Evolutionary conservation across 495 filamentous ascomycete genomes (phyloP).

Genomic region (Neurospora sp.): DNA sequence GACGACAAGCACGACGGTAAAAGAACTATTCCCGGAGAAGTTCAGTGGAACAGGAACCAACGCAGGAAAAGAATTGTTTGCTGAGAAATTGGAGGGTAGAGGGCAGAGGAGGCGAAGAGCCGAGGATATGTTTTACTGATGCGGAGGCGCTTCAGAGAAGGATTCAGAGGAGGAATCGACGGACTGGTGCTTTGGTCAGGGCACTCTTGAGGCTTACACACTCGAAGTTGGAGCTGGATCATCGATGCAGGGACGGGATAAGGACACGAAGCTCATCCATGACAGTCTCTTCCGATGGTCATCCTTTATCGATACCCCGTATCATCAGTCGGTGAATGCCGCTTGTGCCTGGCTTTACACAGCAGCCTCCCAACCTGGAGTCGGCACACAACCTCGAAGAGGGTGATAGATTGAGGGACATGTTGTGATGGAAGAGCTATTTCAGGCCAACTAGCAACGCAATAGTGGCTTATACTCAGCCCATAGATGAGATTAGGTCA

Average conservation of each 20-base stretch:
- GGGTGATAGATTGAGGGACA: neutral
- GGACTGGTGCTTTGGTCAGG: neutral
- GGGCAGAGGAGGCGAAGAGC: constrained; percentile 38
- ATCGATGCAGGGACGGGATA: neutral
- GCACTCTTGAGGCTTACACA: neutral
- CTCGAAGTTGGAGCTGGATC: neutral
- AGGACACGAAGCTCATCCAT: neutral
- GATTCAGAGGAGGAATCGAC: neutral
- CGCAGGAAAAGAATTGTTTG: constrained; percentile 63
- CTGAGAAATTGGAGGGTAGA: constrained; percentile 37
- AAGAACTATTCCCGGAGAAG: constrained; percentile 63
- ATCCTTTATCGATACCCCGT: neutral
- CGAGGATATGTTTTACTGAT: constrained; percentile 44
- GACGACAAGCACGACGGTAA: constrained; percentile 42
- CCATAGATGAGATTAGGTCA: neutral
- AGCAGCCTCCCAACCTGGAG: neutral
- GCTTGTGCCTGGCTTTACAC: neutral
- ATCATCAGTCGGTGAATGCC: neutral
- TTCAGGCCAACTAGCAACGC: neutral
- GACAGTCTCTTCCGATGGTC: neutral
- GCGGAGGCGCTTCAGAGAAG: neutral
- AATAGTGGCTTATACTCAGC: neutral
- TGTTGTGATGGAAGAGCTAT: neutral
- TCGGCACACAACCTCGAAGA: neutral
- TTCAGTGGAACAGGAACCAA: constrained; percentile 37